A percentile compares a stretch with the other conserved stretches of the same genome.
These are phyloP conservation scores for Corinectria fuckeliana DNA, from an alignment of 2,329 filamentous ascomycete species.

Conservation along the genomic window DNA sequence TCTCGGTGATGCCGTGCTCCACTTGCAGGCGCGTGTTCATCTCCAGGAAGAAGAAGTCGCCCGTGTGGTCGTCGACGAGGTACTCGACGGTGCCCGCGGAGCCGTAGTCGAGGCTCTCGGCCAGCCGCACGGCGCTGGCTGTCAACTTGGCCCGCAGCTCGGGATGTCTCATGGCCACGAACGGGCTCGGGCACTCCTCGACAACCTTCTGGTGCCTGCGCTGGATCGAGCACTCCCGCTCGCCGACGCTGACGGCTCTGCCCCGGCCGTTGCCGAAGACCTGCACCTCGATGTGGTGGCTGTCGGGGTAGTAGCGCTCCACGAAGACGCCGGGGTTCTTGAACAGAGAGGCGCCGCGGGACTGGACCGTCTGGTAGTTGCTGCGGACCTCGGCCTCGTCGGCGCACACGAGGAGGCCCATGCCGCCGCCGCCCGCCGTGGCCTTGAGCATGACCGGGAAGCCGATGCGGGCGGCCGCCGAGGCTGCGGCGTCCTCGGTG, in stretches of 20 bases:
- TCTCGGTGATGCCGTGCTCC: conserved; percentile 79
- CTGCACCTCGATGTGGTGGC: conserved; percentile 73
- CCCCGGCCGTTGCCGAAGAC: conserved; percentile 67
- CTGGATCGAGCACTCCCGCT: conserved; percentile 73
- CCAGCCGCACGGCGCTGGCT: conserved; percentile 19
- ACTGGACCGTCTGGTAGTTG: conserved; percentile 61
- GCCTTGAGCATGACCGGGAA: conserved; percentile 64
- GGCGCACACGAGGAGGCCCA: conserved; percentile 65
- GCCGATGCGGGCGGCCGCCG: conserved; percentile 42
- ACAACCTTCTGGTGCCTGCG: conserved; percentile 74
- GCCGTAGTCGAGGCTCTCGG: conserved; percentile 37
- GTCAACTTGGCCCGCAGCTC: conserved; percentile 41
- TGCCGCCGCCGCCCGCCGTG: conserved; percentile 68
- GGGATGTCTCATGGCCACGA: conserved; percentile 48
- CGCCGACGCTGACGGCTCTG: conserved; percentile 53
- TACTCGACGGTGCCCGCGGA: conserved; percentile 56
- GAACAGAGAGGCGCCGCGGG: conserved; percentile 63
- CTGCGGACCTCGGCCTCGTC: conserved; percentile 57
- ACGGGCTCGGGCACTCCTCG: conserved; percentile 72
- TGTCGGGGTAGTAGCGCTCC: conserved; percentile 65
- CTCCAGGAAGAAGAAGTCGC: conserved; percentile 63
- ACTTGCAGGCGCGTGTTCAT: conserved; percentile 72
- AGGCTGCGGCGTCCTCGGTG: conserved; percentile 59
- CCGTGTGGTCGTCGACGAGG: conserved; percentile 67
- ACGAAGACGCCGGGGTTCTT: conserved; percentile 68